phyloP scores from a whole-genome alignment of 768 basidiomycete genomes.

The Agaricus blazei region DNA sequence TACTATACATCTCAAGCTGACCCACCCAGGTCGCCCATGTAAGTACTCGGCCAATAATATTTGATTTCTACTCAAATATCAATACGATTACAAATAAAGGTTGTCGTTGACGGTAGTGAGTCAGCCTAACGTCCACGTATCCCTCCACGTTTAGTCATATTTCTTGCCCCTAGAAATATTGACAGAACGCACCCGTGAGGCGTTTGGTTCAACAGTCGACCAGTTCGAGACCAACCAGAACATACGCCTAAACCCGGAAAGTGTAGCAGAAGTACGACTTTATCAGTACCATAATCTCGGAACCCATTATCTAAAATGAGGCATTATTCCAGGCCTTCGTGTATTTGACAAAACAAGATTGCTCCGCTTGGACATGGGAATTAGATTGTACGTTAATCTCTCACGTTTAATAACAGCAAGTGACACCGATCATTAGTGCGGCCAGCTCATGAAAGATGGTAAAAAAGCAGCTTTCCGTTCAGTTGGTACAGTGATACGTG shows the following conservation, averaged over 20 bases:
- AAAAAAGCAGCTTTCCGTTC: neutral
- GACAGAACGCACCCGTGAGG: slow-evolving; percentile 24
- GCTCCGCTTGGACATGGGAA: slow-evolving; percentile 77
- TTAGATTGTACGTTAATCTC: slow-evolving; percentile 60
- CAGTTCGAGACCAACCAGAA: slow-evolving; percentile 42
- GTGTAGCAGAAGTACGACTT: slow-evolving; percentile 58
- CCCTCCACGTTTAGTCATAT: neutral
- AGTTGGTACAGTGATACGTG: neutral
- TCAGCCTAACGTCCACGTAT: neutral
- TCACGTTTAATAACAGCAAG: neutral
- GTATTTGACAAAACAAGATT: slow-evolving; percentile 62
- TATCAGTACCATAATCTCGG: neutral
- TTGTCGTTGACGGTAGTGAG: slow-evolving; percentile 64
- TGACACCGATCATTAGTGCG: slow-evolving; percentile 25
- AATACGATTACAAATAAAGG: slow-evolving; percentile 26
- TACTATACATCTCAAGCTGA: slow-evolving; percentile 15
- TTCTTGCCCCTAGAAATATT: slow-evolving; percentile 25
- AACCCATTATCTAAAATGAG: neutral
- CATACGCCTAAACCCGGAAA: slow-evolving; percentile 51
- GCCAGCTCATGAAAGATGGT: slow-evolving; percentile 45
- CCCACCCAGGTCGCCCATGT: slow-evolving; percentile 4
- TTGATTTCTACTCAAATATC: neutral
- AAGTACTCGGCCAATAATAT: neutral
- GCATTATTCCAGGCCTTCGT: slow-evolving; percentile 49
- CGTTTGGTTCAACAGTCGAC: slow-evolving; percentile 19